phyloP scores from a whole-genome alignment of 495 filamentous ascomycete genomes.

The Penicillium odoratum region DNA sequence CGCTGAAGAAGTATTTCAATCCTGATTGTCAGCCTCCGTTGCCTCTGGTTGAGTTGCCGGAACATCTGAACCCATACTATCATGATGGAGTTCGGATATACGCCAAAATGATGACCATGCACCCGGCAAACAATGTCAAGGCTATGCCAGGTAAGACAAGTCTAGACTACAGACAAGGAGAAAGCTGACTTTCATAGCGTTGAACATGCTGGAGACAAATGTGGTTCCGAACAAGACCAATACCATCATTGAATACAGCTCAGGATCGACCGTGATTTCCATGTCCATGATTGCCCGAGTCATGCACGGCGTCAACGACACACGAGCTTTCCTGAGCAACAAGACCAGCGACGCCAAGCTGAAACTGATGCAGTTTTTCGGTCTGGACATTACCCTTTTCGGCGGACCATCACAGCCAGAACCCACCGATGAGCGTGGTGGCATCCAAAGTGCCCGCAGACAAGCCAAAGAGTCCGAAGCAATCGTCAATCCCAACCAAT shows the following conservation, averaged over 20 bases:
- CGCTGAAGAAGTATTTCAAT: constrained; percentile 57
- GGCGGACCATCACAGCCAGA: constrained; percentile 60
- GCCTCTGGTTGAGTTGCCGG: constrained; percentile 60
- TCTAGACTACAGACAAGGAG: neutral
- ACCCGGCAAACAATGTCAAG: constrained; percentile 65
- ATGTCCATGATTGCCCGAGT: constrained; percentile 57
- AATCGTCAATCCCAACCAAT: constrained; percentile 57
- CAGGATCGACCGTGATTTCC: constrained; percentile 62
- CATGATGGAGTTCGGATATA: constrained; percentile 61
- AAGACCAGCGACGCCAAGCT: constrained; percentile 57
- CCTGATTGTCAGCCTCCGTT: constrained; percentile 56
- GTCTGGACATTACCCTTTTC: constrained; percentile 55
- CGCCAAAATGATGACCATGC: constrained; percentile 63
- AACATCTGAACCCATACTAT: constrained; percentile 54
- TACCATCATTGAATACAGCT: constrained; percentile 61
- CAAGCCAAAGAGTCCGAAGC: constrained; percentile 39
- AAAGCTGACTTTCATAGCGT: constrained; percentile 33
- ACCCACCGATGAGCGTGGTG: constrained; percentile 52
- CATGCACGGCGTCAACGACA: constrained; percentile 52
- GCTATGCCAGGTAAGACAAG: constrained; percentile 55
- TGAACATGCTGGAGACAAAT: constrained; percentile 54
- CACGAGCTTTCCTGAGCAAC: constrained; percentile 58
- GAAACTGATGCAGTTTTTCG: constrained; percentile 59
- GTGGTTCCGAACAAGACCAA: constrained; percentile 45
- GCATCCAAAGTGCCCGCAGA: constrained; percentile 47